A percentile compares a stretch with the other conserved stretches of the same genome.
phyloP scores from a whole-genome alignment of 2,329 filamentous ascomycete species.

The Fonsecaea multimorphosa region DNA sequence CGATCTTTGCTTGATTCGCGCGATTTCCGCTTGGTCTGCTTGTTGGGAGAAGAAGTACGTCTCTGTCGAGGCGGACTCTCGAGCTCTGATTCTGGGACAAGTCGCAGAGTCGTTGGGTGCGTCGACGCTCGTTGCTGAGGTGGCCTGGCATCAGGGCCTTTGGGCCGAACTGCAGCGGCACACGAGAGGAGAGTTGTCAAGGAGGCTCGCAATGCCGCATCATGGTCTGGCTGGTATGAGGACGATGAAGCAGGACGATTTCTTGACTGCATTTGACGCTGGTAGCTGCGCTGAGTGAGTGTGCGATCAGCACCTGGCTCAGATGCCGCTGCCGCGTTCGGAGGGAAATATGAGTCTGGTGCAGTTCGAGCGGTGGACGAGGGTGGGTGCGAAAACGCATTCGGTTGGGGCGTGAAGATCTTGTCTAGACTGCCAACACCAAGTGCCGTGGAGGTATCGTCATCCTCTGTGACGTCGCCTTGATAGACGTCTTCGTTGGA shows the following conservation, averaged over 20 bases:
- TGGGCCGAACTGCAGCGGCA: constrained; percentile 80
- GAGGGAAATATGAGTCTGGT: constrained; percentile 54
- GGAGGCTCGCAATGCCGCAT: constrained; percentile 88
- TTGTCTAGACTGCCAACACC: constrained; percentile 64
- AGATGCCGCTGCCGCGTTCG: constrained; percentile 20
- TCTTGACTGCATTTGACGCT: constrained; percentile 29
- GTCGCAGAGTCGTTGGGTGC: constrained; percentile 52
- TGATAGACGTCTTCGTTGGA: constrained; percentile 64
- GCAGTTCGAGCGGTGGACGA: constrained; percentile 59
- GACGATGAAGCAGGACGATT: constrained; percentile 58
- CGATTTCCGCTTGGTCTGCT: constrained; percentile 39
- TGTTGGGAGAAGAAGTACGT: constrained; percentile 36
- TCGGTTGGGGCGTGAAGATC: constrained; percentile 82
- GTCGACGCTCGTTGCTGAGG: constrained; percentile 28
- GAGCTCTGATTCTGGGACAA: constrained; percentile 66
- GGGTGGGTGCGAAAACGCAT: constrained; percentile 87
- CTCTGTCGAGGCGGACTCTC: constrained; percentile 37
- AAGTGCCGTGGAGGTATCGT: constrained; percentile 83
- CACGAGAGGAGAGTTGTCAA: constrained; percentile 96
- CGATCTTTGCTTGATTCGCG: constrained; percentile 50
- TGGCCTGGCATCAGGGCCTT: constrained; percentile 59
- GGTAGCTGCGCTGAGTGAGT: constrained; percentile 40
- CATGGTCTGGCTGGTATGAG: constrained; percentile 82
- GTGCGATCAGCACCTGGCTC: constrained; percentile 20
- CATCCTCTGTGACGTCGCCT: constrained; percentile 59